Percentiles rank a stretch among this genome's conserved stretches.
phyloP scores from a whole-genome alignment of 768 basidiomycete genomes.

The Russula earlei region DNA sequence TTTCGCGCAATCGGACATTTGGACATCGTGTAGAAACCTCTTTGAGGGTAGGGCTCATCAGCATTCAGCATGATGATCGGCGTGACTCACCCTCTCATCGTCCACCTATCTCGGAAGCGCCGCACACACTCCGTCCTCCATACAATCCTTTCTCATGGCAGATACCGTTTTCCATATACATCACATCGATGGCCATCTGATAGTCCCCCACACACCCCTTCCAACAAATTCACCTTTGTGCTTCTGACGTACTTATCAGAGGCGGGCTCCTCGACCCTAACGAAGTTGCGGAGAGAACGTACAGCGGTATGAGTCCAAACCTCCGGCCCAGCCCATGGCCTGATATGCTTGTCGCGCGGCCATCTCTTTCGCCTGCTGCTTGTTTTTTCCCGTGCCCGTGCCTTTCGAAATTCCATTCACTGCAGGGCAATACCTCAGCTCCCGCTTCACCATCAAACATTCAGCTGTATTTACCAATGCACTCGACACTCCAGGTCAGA shows the following conservation, averaged over 20 bases:
- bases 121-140: too few relatives aligned
- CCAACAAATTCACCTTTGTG: too few relatives aligned
- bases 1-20: too few relatives aligned
- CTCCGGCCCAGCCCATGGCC: constrained; percentile 61
- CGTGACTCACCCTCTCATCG: too few relatives aligned
- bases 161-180: not conserved
- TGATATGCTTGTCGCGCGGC: constrained; percentile 64
- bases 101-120: too few relatives aligned
- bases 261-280: not conserved
- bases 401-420: constrained; percentile 67
- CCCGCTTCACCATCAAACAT: not conserved
- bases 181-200: not conserved
- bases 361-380: constrained; percentile 71
- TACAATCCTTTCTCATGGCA: too few relatives aligned
- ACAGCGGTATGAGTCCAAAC: not conserved
- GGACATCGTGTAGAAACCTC: too few relatives aligned
- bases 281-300: not conserved
- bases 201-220: too few relatives aligned
- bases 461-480: constrained; percentile 46
- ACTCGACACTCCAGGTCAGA: constrained; percentile 55
- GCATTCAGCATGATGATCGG: too few relatives aligned
- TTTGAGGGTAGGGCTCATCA: too few relatives aligned
- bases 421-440: constrained; percentile 22
- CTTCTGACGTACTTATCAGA: constrained; percentile 1
- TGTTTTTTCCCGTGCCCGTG: constrained; percentile 52